A percentile compares a stretch with the other conserved stretches of the same genome.
Evolutionary conservation across 805 yeast genomes (phyloP).

Genomic region (Candida xiaguanensis): DNA sequence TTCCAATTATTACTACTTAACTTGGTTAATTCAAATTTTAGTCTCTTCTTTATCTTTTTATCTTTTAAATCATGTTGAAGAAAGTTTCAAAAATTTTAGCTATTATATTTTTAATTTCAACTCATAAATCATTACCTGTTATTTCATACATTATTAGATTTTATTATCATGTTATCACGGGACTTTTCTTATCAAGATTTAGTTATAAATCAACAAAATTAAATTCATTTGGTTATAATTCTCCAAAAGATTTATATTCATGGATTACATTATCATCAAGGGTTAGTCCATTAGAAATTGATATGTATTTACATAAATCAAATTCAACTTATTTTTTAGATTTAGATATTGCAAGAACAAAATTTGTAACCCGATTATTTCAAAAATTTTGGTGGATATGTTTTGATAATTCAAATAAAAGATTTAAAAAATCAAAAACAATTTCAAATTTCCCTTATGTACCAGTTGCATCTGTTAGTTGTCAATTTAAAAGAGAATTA

Average conservation of each 20-base stretch:
- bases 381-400: slow-evolving; percentile 50
- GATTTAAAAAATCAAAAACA: slow-evolving; percentile 20
- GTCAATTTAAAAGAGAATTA: slow-evolving; percentile 70
- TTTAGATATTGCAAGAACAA: slow-evolving; percentile 73
- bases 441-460: slow-evolving; percentile 50
- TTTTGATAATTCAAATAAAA: slow-evolving; percentile 35
- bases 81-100: too few species aligned
- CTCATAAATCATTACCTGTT: slow-evolving; percentile 65
- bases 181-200: slow-evolving; percentile 35
- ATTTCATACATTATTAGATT: slow-evolving; percentile 59
- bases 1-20: too few species aligned
- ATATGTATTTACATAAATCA: slow-evolving; percentile 81
- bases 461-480: slow-evolving; percentile 73
- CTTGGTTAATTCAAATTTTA: too few species aligned
- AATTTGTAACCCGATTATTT: slow-evolving; percentile 53
- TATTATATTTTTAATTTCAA: slow-evolving; percentile 36
- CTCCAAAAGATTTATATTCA: slow-evolving; percentile 37
- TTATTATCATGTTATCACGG: slow-evolving; percentile 42
- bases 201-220: slow-evolving; percentile 17
- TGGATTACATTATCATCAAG: slow-evolving; percentile 44
- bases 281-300: slow-evolving; percentile 78
- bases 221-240: slow-evolving; percentile 33
- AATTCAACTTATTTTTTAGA: slow-evolving; percentile 84
- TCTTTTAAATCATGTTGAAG: too few species aligned
- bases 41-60: too few species aligned